These are phyloP conservation scores for Sporobolomyces roseus DNA, from an alignment of 768 basidiomycete species.

Conservation along the genomic window DNA sequence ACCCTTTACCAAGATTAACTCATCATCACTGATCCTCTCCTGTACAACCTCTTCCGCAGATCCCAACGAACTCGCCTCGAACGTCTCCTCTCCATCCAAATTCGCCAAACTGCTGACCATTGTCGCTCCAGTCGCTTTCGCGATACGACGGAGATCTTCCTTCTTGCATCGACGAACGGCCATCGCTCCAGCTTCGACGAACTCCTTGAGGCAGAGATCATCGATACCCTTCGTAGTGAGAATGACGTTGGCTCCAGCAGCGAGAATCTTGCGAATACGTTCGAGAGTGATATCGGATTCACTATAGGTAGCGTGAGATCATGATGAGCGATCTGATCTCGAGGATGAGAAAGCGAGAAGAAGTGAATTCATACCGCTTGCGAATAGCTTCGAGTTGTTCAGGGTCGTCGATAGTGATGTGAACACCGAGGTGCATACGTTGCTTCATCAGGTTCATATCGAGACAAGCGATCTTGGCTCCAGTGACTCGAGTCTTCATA, in stretches of 20 bases:
- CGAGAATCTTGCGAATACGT: slow-evolving; percentile 90
- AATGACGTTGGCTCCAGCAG: slow-evolving; percentile 91
- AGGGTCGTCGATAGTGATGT: slow-evolving; percentile 94
- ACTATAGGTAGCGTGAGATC: slow-evolving; percentile 51
- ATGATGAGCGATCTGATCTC: background rate
- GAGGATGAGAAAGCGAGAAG: no score
- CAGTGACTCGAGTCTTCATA: slow-evolving; percentile 90
- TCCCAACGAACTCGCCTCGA: slow-evolving; percentile 86
- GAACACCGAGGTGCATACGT: slow-evolving; percentile 95
- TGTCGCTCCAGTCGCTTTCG: slow-evolving; percentile 92
- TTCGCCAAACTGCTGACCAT: slow-evolving; percentile 89
- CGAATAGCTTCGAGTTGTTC: slow-evolving; percentile 94
- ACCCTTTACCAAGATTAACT: slow-evolving; percentile 93
- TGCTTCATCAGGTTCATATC: slow-evolving; percentile 96
- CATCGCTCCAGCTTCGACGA: slow-evolving; percentile 98
- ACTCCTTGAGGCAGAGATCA: slow-evolving; percentile 95
- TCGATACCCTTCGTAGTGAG: slow-evolving; percentile 98
- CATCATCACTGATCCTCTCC: slow-evolving; percentile 96
- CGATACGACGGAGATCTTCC: slow-evolving; percentile 93
- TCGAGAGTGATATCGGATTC: slow-evolving; percentile 95
- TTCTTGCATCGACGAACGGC: slow-evolving; percentile 96
- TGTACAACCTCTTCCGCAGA: slow-evolving; percentile 92
- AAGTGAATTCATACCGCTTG: slow-evolving; percentile 60
- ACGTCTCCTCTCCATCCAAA: slow-evolving; percentile 95
- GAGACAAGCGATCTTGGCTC: slow-evolving; percentile 95